A percentile compares a stretch with the other conserved stretches of the same genome.
These are phyloP conservation scores for Coemansia javaensis DNA, from an alignment of 192 early-diverging fungal species.

Conservation along the genomic window DNA sequence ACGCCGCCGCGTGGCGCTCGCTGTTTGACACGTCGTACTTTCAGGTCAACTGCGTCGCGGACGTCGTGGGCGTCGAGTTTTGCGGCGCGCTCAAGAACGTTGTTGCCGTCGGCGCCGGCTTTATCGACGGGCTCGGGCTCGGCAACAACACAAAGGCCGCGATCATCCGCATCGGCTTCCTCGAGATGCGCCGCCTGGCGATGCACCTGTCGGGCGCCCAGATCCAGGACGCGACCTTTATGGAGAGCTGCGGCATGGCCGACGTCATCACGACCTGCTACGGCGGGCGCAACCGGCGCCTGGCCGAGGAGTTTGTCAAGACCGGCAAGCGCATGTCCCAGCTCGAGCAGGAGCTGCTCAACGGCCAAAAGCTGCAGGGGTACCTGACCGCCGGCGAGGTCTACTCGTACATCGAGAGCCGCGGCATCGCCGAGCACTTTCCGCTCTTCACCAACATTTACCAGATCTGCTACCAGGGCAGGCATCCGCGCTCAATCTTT, in stretches of 20 bases:
- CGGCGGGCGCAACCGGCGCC: constrained; percentile 92
- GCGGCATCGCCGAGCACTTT: constrained; percentile 65
- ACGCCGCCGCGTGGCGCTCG: constrained; percentile 73
- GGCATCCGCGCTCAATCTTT: constrained; percentile 63
- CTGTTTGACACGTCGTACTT: constrained; percentile 89
- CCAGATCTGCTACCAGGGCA: constrained; percentile 78
- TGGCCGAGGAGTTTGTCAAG: constrained; percentile 84
- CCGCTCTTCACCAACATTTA: constrained; percentile 95
- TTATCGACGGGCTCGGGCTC: constrained; percentile 86
- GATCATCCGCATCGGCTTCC: constrained; percentile 89
- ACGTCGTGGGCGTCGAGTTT: constrained; percentile 90
- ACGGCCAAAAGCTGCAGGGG: constrained; percentile 97
- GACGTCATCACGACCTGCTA: constrained; percentile 95
- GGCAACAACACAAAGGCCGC: constrained; percentile 98
- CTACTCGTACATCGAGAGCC: constrained; percentile 66
- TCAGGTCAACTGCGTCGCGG: constrained; percentile 76
- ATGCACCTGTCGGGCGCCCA: constrained; percentile 70
- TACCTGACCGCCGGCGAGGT: constrained; percentile 87
- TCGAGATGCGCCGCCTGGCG: constrained; percentile 93
- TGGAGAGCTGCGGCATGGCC: constrained; percentile 95
- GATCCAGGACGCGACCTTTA: constrained; percentile 92
- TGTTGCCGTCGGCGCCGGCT: constrained; percentile 93
- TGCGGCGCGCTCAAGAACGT: constrained; percentile 99
- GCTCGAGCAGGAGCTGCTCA: constrained; percentile 88
- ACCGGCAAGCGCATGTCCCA: constrained; percentile 92